phyloP scores from a whole-genome alignment of 1,139 yeast genomes.

The Taiozyma onychis region DNA sequence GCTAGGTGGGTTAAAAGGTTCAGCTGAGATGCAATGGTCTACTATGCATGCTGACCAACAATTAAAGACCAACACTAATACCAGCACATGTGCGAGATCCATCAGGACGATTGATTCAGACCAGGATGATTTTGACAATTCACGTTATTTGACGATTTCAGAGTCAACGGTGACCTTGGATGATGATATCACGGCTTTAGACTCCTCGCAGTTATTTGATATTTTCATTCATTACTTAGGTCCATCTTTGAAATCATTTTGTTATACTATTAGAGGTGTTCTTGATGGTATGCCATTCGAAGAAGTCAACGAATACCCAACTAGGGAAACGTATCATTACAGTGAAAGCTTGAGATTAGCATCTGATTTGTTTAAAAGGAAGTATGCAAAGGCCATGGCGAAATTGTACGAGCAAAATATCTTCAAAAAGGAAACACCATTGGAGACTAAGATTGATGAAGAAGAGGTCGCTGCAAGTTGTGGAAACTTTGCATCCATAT shows the following conservation, averaged over 20 bases:
- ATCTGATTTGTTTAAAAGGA: slow-evolving; percentile 45
- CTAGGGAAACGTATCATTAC: slow-evolving; percentile 37
- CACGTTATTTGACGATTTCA: slow-evolving; percentile 2
- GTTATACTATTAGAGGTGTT: slow-evolving; percentile 58
- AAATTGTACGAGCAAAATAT: slow-evolving; percentile 54
- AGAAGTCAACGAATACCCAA: slow-evolving; percentile 30
- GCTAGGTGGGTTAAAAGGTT: slow-evolving; percentile 61
- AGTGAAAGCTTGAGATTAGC: slow-evolving; percentile 48
- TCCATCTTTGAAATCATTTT: slow-evolving; percentile 66
- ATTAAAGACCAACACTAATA: not conserved
- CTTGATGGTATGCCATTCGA: slow-evolving; percentile 57
- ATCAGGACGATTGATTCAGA: slow-evolving; percentile 10
- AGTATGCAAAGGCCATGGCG: slow-evolving; percentile 52
- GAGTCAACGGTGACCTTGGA: slow-evolving; percentile 10
- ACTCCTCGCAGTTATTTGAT: slow-evolving; percentile 52
- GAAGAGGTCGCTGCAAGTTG: slow-evolving; percentile 85
- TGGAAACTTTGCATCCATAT: slow-evolving; percentile 67
- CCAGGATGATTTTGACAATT: not conserved
- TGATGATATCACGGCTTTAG: slow-evolving; percentile 18
- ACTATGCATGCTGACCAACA: slow-evolving; percentile 31
- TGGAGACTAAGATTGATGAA: slow-evolving; percentile 47
- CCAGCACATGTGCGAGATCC: slow-evolving; percentile 2
- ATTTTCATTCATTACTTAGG: slow-evolving; percentile 63
- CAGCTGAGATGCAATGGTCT: slow-evolving; percentile 62
- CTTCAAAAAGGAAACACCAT: slow-evolving; percentile 30